Evolutionary conservation across 2,329 filamentous ascomycete species (phyloP).

Genomic region (Cladosporium oxysporum): DNA sequence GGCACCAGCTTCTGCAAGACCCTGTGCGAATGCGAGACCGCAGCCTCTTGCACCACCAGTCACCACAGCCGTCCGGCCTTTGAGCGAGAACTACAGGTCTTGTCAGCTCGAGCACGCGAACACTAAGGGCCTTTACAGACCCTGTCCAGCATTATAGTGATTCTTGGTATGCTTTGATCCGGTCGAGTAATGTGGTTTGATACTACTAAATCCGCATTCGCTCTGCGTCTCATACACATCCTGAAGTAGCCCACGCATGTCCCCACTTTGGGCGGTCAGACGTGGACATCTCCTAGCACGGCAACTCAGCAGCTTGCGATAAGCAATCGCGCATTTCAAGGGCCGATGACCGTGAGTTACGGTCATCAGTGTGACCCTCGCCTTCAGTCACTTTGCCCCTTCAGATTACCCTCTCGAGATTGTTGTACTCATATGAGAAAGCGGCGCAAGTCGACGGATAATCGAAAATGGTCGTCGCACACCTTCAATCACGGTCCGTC

Average conservation of each 20-base stretch:
- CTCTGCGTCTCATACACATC: background rate
- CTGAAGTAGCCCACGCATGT: background rate
- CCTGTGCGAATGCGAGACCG: slow-evolving; percentile 64
- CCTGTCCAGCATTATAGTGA: background rate
- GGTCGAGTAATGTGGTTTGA: background rate
- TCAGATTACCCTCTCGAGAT: background rate
- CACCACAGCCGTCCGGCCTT: slow-evolving; percentile 69
- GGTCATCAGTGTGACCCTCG: background rate
- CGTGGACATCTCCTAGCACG: background rate
- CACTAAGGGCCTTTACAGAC: background rate
- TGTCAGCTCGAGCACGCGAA: background rate
- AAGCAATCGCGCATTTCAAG: background rate
- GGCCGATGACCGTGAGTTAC: background rate
- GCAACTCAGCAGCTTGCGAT: background rate
- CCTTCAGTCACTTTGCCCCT: background rate
- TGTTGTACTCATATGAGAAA: background rate
- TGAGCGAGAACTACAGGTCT: slow-evolving; percentile 59
- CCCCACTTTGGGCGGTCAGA: background rate
- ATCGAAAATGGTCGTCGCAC: background rate
- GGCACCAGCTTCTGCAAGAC: slow-evolving; percentile 68
- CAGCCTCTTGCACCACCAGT: slow-evolving; percentile 71
- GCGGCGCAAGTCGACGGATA: no score
- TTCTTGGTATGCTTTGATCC: background rate
- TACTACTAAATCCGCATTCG: background rate
- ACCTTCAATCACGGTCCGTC: background rate